Evolutionary conservation across 805 yeast species (phyloP).

Genomic region (Starmerella geochares): DNA sequence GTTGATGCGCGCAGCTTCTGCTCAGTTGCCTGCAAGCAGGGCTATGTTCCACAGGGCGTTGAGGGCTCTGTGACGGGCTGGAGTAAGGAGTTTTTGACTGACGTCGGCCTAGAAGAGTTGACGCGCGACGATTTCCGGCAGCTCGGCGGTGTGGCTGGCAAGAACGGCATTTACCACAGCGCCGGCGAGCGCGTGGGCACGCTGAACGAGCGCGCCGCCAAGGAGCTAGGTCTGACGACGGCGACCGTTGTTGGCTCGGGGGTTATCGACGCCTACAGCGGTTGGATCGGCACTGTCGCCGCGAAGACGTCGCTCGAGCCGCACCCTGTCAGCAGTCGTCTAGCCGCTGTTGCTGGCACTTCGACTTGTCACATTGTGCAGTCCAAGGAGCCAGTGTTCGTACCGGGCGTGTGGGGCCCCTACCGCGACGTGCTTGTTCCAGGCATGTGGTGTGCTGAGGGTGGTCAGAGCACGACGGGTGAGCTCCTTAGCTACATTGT

Average conservation of each 20-base stretch:
- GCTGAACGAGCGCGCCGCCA: conserved; percentile 56
- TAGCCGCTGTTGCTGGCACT: conserved; percentile 98
- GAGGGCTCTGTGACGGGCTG: conserved; percentile 81
- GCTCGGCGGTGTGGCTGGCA: conserved; percentile 73
- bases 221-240: conserved; percentile 70
- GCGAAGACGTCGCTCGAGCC: conserved; percentile 49
- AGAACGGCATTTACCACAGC: conserved; percentile 60
- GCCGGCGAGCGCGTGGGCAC: conserved; percentile 89
- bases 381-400: conserved; percentile 76
- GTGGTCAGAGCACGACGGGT: conserved; percentile 98
- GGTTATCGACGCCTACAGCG: conserved; percentile 96
- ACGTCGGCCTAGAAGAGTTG: conserved; percentile 66
- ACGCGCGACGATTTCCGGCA: conserved; percentile 63
- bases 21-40: conserved; percentile 92
- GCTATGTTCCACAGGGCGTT: conserved; percentile 84
- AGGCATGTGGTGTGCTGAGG: conserved; percentile 91
- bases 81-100: conserved; percentile 65
- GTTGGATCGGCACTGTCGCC: conserved; percentile 98
- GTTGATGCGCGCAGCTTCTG: conserved; percentile 78
- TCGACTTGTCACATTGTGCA: conserved; percentile 92
- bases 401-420: conserved; percentile 98
- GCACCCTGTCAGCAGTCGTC: conserved; percentile 57
- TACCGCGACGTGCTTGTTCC: conserved; percentile 87
- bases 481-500: conserved; percentile 82
- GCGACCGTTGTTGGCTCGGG: conserved; percentile 84